Base-by-base conservation (phyloP, 495 filamentous ascomycete species). In the Thozetella sp. region DNA sequence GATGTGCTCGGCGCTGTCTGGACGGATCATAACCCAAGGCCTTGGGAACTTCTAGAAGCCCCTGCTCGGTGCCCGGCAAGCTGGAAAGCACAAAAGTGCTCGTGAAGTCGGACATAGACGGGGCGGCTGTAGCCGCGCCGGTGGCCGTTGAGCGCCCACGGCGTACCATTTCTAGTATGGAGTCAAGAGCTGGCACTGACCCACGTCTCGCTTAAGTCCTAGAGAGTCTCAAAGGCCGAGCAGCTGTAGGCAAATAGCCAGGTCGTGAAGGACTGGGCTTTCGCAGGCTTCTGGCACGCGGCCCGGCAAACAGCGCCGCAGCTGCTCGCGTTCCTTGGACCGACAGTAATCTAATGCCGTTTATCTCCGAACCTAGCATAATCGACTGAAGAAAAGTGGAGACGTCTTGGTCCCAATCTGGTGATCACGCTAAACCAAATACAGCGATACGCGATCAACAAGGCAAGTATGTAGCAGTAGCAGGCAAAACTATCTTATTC, bases 51-150 rank as follows among this genome's bases (percentile, higher is more conserved):
- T 63, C 58, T 15, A 45, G 48, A 46, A 63, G 57, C 25, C 55
- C 51, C 37, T 22, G 57, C 13, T 34, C 22, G 2, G 57, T 56
- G 12, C 45, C 37, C 2, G 51, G 27, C 3, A 22, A 12, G 13
- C 58, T 55, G 19, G 61, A 61, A 48, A 63, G 61, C 22, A 63
- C 61, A 50, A 63, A 63, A 22, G 57, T 63, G 30, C 37, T 63
- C 45, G 57, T 63, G 25, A 63, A 59, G 34, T 61, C 61, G 15
- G n/a, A 22, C 17, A 63, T 15, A 2, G 61, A 34, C 30, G 57
- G 46, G 37, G 50, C 3, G 13, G 23, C 13, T 46, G 17, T 6
- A 13, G 43, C 30, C 24, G 3, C 9, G 50, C 17, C 50, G n/a
- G 25, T 24, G 22, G 22, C 50, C 4, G 11, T 13, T 52, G 20